phyloP scores from a whole-genome alignment of 2,329 filamentous ascomycete genomes.

The Zasmidium angulare region DNA sequence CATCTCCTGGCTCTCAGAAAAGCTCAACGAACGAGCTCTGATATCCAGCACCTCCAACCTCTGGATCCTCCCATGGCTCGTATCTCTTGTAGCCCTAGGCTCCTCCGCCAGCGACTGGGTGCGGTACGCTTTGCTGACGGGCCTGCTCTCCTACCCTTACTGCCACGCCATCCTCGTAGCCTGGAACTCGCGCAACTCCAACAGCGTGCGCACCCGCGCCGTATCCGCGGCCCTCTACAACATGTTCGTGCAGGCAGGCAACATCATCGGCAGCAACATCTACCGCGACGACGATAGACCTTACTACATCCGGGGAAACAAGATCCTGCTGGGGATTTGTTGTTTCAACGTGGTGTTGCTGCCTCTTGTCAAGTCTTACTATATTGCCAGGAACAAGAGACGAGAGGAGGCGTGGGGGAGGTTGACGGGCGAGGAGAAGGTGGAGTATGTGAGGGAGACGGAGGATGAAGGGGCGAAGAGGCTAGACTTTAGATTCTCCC shows the following conservation, averaged over 20 bases:
- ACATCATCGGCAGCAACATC: constrained; percentile 49
- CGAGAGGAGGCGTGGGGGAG: constrained; percentile 37
- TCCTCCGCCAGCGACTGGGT: constrained; percentile 37
- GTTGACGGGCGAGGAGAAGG: constrained; percentile 38
- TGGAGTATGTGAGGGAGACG: constrained; percentile 37
- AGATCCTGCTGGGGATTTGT: constrained; percentile 31
- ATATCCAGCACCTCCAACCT: constrained; percentile 43
- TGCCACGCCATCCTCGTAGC: constrained; percentile 46
- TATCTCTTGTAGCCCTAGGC: constrained; percentile 45
- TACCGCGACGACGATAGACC: constrained; percentile 51
- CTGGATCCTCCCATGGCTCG: constrained; percentile 61
- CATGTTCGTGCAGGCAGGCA: constrained; percentile 42
- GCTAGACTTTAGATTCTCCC: constrained; percentile 35
- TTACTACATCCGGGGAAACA: constrained; percentile 45
- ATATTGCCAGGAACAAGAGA: constrained; percentile 32
- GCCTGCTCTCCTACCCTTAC: constrained; percentile 45
- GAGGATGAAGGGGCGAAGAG: constrained; percentile 39
- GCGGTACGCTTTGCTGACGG: constrained; percentile 39
- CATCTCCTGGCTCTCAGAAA: constrained; percentile 52
- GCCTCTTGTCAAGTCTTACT: constrained; percentile 35
- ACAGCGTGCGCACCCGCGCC: constrained; percentile 45
- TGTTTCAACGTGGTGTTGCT: constrained; percentile 35
- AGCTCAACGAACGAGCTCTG: constrained; percentile 53
- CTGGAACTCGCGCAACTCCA: constrained; percentile 44
- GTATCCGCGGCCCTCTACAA: constrained; percentile 47